Percentiles rank a stretch among this genome's conserved stretches.
These are phyloP conservation scores for Yamadazyma tumulicola DNA, from an alignment of 805 yeast species.

Conservation along the genomic window DNA sequence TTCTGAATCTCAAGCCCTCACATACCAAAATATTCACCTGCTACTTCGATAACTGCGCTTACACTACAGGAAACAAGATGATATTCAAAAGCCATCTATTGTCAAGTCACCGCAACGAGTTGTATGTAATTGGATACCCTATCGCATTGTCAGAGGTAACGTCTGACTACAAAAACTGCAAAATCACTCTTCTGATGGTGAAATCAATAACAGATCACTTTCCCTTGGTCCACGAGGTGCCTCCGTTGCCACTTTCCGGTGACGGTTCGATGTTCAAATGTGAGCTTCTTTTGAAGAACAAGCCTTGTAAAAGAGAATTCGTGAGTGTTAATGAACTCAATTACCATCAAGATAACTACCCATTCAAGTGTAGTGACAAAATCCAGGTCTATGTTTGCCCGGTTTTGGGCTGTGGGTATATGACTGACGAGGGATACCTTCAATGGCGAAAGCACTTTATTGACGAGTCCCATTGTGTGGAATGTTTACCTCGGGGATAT, in stretches of 20 bases:
- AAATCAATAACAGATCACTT: constrained; percentile 11
- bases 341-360: constrained; percentile 16
- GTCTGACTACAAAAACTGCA: neutral
- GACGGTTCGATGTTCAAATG: constrained; percentile 19
- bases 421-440: constrained; percentile 31
- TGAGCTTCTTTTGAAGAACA: constrained; percentile 6
- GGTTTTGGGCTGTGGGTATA: constrained; percentile 36
- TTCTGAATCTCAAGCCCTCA: constrained; percentile 6
- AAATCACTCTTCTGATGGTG: constrained; percentile 9
- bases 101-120: constrained; percentile 16
- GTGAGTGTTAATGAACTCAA: constrained; percentile 14
- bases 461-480: constrained; percentile 14
- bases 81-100: constrained; percentile 25
- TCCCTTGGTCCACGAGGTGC: constrained; percentile 22
- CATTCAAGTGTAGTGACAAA: constrained; percentile 23
- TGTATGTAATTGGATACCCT: constrained; percentile 25
- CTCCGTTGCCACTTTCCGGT: constrained; percentile 19
- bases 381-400: constrained; percentile 36
- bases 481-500: constrained; percentile 7
- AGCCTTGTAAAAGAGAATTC: constrained; percentile 13
- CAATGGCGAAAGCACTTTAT: constrained; percentile 29
- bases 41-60: constrained; percentile 22
- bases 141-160: constrained; percentile 11
- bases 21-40: constrained; percentile 18
- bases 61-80: constrained; percentile 25